Percentiles rank a stretch among this genome's conserved stretches.
Conservation (phyloP, 139 green algal genomes). For the Trebouxia sp. region DNA sequence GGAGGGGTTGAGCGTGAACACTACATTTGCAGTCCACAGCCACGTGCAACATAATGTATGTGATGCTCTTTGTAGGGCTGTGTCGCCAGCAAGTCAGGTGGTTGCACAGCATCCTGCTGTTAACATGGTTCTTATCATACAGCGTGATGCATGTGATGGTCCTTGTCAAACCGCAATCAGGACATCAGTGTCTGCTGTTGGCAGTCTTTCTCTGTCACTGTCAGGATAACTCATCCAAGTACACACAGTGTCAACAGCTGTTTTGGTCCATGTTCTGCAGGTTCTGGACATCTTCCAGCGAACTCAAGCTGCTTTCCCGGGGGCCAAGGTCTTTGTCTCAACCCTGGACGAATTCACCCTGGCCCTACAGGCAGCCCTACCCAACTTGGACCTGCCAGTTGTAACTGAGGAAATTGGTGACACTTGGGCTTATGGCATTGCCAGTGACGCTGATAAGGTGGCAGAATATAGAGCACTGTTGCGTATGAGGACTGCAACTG, state of each 20-base stretch:
- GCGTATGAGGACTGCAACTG: constrained; percentile 38
- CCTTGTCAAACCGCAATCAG: too few species aligned
- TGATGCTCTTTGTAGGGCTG: too few species aligned
- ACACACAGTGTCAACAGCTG: background rate
- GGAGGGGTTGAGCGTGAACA: too few species aligned
- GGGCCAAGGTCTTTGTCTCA: constrained; percentile 46
- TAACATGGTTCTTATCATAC: too few species aligned
- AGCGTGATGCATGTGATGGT: too few species aligned
- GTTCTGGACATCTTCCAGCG: constrained; percentile 43
- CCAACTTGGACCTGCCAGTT: constrained; percentile 26
- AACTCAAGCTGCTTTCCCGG: constrained; percentile 47
- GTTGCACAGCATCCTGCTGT: too few species aligned
- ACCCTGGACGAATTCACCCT: constrained; percentile 59
- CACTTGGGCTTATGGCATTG: constrained; percentile 66
- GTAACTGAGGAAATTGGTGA: constrained; percentile 56
- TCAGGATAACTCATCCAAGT: too few species aligned
- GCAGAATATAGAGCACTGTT: constrained; percentile 53
- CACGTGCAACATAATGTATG: too few species aligned
- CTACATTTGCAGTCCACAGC: too few species aligned
- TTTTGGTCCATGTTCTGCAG: too few species aligned
- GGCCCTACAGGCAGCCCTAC: constrained; percentile 30
- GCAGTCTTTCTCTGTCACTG: background rate
- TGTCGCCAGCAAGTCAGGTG: too few species aligned
- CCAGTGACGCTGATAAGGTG: constrained; percentile 50
- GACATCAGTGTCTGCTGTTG: too few species aligned